Evolutionary conservation across 257 asterid species (phyloP), one percentile per base, ranked within the genome.

Genomic region (Marsdenia floribunda): DNA sequence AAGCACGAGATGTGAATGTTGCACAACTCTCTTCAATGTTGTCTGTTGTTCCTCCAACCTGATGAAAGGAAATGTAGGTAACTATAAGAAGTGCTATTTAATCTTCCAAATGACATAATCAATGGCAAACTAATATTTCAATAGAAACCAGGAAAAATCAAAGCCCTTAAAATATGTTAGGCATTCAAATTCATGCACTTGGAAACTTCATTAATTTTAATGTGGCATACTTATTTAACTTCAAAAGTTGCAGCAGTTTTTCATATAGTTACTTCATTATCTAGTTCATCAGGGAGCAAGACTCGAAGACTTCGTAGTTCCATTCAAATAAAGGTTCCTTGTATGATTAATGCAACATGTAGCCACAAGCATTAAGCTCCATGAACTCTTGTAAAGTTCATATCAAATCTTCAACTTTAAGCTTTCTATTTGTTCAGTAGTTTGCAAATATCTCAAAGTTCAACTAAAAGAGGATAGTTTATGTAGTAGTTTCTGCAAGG

Each of bases 21-120:
- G 91, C 97, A 87, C 98, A 94, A 74, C 87, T 83, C 86, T 94
- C 98, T 85, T 94, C 96, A 70, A 94, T 92, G 79, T 94, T 94
- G 85, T 92, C 96, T 11, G 95, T 92, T 78, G 98, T 90, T 76
- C 98, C 98, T 81, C 98, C 98, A 52, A 94, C 98, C 98, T 94
- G 83, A 77, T 11, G 22, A 44, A 73, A 18, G 38, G 16, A 44
- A 24, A 40, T 24, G 24, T 49, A 42, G 19, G 55, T n/a, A 53
- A 58, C 44, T 6, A 4, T 40, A 29, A 54, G 54, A 46, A 24
- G 6, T 47, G 37, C 70, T 44, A 33, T 57, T 6, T 12, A 68
- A 59, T 18, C 50, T 14, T 46, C 16, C 40, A 57, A 68, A 55
- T 24, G 29, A 57, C 33, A 24, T 68, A 40, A 63, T 55, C 26